These are phyloP conservation scores for Phylloporus scabripes DNA, from an alignment of 768 basidiomycete genomes.

Conservation along the genomic window DNA sequence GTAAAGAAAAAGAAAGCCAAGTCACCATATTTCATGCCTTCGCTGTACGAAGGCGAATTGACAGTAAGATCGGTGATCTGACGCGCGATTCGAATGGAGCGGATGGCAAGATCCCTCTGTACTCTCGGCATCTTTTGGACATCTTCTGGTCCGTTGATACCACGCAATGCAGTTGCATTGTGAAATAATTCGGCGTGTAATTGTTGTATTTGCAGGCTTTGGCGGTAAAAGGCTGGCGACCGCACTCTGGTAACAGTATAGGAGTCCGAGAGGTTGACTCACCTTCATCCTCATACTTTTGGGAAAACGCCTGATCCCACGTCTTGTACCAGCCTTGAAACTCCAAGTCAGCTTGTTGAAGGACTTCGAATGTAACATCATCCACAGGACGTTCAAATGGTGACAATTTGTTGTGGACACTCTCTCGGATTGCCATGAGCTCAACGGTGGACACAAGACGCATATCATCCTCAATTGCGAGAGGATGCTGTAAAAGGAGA, in stretches of 20 bases:
- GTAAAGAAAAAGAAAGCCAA: background rate
- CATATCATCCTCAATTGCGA: conserved; percentile 91
- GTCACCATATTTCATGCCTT: conserved; percentile 88
- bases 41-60: conserved; percentile 75
- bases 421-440: conserved; percentile 83
- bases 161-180: conserved; percentile 75
- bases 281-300: conserved; percentile 82
- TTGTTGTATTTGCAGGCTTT: conserved; percentile 82
- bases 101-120: conserved; percentile 74
- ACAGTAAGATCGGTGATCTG: conserved; percentile 82
- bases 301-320: conserved; percentile 77
- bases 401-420: conserved; percentile 77
- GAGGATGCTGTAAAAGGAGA: conserved; percentile 75
- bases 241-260: conserved; percentile 3
- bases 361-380: conserved; percentile 64
- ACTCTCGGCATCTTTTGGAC: conserved; percentile 75
- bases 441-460: conserved; percentile 93
- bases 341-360: conserved; percentile 68
- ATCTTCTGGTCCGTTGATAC: conserved; percentile 82
- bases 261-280: conserved; percentile 18
- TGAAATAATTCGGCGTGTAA: conserved; percentile 83
- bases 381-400: conserved; percentile 72
- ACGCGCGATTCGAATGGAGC: conserved; percentile 78
- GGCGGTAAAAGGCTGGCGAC: conserved; percentile 74
- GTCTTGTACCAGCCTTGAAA: conserved; percentile 78